Conservation (phyloP, 768 basidiomycete genomes). For the Naganishia onofrii region DNA sequence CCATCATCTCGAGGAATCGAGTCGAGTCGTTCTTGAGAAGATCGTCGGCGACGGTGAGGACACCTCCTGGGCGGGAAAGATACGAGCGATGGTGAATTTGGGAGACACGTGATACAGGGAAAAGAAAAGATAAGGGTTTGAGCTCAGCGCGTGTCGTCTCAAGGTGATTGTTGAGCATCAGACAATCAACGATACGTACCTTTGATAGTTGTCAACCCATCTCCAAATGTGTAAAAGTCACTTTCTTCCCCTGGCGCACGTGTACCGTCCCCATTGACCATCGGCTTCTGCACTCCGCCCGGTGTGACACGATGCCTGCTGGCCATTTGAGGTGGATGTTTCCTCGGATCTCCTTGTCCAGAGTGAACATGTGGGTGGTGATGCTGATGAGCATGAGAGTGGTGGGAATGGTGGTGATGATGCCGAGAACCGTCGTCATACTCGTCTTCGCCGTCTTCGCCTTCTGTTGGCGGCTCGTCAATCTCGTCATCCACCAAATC, state of each 20-base stretch:
- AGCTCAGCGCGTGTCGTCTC: constrained; percentile 10
- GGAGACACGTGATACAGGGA: not conserved
- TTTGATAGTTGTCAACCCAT: constrained; percentile 69
- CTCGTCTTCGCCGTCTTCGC: constrained; percentile 57
- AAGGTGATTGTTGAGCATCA: not conserved
- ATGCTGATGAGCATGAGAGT: constrained; percentile 30
- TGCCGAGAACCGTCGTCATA: constrained; percentile 58
- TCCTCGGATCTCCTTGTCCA: not conserved
- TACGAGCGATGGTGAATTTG: constrained; percentile 32
- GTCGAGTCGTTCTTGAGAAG: constrained; percentile 97
- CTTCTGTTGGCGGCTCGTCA: constrained; percentile 60
- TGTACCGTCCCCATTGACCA: constrained; percentile 25
- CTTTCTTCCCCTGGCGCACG: constrained; percentile 51
- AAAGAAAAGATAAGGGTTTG: constrained; percentile 12
- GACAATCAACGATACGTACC: constrained; percentile 43
- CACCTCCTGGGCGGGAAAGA: constrained; percentile 67
- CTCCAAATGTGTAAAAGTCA: constrained; percentile 76
- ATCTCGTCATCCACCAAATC: constrained; percentile 59
- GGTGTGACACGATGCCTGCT: constrained; percentile 26
- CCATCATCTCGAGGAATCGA: constrained; percentile 99
- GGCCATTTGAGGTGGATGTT: constrained; percentile 20
- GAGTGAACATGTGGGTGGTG: constrained; percentile 29
- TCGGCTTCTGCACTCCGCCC: constrained; percentile 23
- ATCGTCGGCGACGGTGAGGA: constrained; percentile 97
- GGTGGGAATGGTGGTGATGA: constrained; percentile 27